Base-by-base conservation (phyloP, 345 rosid genomes). In the Dimocarpus longan region DNA sequence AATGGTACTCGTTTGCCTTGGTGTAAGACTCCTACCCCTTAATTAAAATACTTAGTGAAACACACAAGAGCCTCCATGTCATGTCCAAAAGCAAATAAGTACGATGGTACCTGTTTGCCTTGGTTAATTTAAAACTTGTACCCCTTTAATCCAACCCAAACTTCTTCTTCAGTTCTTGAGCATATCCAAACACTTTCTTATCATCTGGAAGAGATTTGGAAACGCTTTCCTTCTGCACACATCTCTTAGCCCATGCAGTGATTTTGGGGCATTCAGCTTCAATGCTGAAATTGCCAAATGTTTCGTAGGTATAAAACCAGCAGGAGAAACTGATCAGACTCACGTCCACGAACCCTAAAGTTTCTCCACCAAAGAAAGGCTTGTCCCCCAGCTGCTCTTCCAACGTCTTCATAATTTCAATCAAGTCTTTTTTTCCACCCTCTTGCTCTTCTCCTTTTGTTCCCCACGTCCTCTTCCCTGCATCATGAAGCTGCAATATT, bases 201-300 rank as follows among this genome's bases (percentile, higher is more conserved):
- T 76, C 74, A 48, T 85, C 82, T 4, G 82, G 67, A 21, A 87
- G 62, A 19, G 74, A 48, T 37, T 83, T 79, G 52, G 86, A 74
- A 4, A 85, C 83, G n/a, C 72, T 80, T 22, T 85, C 83, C 66
- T 57, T 82, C 48, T 84, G 73, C 85, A 80, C 10, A 77, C 89
- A 86, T 77, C 87, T 86, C 72, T 88, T 84, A 4, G 48, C 76
- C 91, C 89, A 86, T 4, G 77, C 82, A 4, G 78, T 43, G 11
- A 88, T 10, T 75, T 82, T 82, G 18, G 91, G 89, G 66, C 83
- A 80, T 74, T 83, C 82, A 4, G 73, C 71, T 63, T 82, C 87
- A 0, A 80, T 22, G 57, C 71, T 80, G 71, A 88, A 86, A 16
- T 82, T 82, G 0, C 81, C 89, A 1, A 48, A 74, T 8, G 39